Percentiles rank a stretch among this genome's conserved stretches.
Evolutionary conservation across 139 green algal genomes (phyloP).

Genomic region (Micractinium conductrix): DNA sequence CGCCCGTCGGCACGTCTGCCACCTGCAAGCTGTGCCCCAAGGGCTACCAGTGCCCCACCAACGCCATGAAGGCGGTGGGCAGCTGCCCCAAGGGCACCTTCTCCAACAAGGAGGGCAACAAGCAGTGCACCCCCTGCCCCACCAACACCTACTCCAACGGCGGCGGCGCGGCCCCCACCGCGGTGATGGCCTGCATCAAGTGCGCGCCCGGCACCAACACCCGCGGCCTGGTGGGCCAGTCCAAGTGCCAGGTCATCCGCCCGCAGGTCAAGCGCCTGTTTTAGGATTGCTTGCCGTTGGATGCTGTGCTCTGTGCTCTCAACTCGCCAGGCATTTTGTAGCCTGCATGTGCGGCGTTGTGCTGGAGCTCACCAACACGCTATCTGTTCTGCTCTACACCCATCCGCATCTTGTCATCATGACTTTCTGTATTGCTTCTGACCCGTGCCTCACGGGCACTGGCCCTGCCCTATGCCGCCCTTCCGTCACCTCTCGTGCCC

Average conservation of each 20-base stretch:
- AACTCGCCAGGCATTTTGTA: no score
- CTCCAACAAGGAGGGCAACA: background rate
- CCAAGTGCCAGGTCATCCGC: background rate
- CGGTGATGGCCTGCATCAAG: background rate
- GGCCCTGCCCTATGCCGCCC: no score
- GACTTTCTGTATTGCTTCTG: no score
- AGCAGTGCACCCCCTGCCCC: background rate
- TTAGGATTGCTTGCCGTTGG: no score
- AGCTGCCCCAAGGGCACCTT: background rate
- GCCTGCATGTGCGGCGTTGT: no score
- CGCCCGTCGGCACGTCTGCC: background rate
- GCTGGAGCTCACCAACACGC: no score
- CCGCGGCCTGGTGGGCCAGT: background rate
- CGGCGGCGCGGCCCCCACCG: background rate
- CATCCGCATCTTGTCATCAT: no score
- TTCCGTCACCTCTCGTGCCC: no score
- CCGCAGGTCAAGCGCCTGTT: no score
- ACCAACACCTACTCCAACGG: background rate
- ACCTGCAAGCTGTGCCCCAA: background rate
- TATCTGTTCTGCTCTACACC: no score
- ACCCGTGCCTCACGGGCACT: no score
- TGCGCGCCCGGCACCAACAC: background rate
- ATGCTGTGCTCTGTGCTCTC: no score
- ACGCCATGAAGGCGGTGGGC: background rate
- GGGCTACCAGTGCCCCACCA: slow-evolving; percentile 1